Conservation (phyloP, 2,329 filamentous ascomycete species). For the Zymoseptoria tritici region DNA sequence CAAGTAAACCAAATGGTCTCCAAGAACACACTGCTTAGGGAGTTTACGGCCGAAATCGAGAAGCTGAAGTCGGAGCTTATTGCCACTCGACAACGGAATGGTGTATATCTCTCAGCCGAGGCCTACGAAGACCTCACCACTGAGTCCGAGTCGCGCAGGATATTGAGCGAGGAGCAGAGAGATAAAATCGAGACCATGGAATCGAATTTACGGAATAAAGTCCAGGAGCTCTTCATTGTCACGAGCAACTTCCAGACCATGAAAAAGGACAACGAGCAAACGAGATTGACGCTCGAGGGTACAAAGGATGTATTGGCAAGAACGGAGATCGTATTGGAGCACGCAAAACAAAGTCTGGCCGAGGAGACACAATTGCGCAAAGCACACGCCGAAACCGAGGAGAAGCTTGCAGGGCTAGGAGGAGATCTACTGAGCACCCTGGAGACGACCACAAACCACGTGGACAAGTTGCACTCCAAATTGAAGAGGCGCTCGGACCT, state of each 20-base stretch:
- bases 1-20: constrained; percentile 87
- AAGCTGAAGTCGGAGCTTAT: constrained; percentile 91
- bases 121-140: constrained; percentile 85
- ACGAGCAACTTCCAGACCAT: constrained; percentile 81
- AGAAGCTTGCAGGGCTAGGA: constrained; percentile 65
- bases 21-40: constrained; percentile 83
- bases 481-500: constrained; percentile 78
- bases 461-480: constrained; percentile 77
- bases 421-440: constrained; percentile 70
- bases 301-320: constrained; percentile 78
- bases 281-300: constrained; percentile 62
- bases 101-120: constrained; percentile 86
- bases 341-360: constrained; percentile 66
- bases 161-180: constrained; percentile 83
- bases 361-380: constrained; percentile 74
- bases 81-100: constrained; percentile 84
- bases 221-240: constrained; percentile 81
- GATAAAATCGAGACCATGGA: constrained; percentile 92
- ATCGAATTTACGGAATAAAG: constrained; percentile 80
- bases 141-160: constrained; percentile 84
- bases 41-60: constrained; percentile 89
- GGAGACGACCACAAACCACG: constrained; percentile 68
- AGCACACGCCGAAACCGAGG: constrained; percentile 80
- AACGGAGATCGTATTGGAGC: constrained; percentile 73
- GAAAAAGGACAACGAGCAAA: constrained; percentile 83